These are phyloP conservation scores for Daldinia sp. DNA, from an alignment of 2,329 filamentous ascomycete species.

Conservation along the genomic window DNA sequence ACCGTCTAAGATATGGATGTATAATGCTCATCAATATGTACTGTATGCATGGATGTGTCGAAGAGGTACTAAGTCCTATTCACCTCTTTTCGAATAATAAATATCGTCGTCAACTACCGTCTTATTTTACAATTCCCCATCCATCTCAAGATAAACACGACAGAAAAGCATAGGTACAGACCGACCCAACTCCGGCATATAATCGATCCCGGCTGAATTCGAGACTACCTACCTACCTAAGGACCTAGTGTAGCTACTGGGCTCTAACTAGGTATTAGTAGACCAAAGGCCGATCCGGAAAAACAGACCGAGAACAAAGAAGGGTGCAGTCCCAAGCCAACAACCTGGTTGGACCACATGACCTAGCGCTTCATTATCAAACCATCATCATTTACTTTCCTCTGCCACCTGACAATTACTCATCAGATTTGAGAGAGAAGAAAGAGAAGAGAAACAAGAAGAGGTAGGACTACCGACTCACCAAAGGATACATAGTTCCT, in stretches of 20 bases:
- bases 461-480: conserved; percentile 1
- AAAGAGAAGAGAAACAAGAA: conserved; percentile 17
- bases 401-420: conserved; percentile 32
- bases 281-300: conserved; percentile 19
- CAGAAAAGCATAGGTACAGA: conserved; percentile 6
- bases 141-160: conserved; percentile 1
- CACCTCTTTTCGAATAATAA: conserved; percentile 14
- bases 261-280: no score
- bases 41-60: background rate
- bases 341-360: conserved; percentile 27
- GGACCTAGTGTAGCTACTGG: no score
- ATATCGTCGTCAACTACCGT: conserved; percentile 26
- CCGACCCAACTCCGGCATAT: conserved; percentile 22
- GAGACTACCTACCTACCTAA: background rate
- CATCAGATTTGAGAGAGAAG: conserved; percentile 27
- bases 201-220: conserved; percentile 7
- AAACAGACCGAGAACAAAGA: conserved; percentile 27
- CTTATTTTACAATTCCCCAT: conserved; percentile 4
- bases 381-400: conserved; percentile 29
- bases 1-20: conserved; percentile 8
- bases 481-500: conserved; percentile 19
- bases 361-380: conserved; percentile 37
- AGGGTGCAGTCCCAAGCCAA: conserved; percentile 14
- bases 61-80: background rate
- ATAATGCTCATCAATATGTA: conserved; percentile 16